Conservation (phyloP, 257 asterid genomes). For the Solanum chiquidenum region DNA sequence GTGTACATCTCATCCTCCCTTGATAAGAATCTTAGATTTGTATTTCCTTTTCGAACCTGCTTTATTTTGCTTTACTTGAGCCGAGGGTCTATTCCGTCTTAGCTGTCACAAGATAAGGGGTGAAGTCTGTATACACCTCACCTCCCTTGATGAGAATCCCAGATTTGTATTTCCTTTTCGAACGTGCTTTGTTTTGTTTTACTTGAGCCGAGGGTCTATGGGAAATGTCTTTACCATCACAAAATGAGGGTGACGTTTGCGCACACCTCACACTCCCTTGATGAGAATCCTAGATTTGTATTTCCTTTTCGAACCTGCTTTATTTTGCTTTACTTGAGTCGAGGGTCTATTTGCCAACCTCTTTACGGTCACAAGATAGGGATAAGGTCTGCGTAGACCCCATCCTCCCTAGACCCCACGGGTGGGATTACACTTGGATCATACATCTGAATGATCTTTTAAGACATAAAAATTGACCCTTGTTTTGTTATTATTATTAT, state of each 20-base stretch:
- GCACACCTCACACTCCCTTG: neutral
- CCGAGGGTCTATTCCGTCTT: neutral
- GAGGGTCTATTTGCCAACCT: neutral
- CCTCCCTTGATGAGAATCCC: neutral
- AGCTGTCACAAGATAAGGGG: neutral
- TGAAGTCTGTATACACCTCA: neutral
- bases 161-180: neutral
- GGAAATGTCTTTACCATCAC: neutral
- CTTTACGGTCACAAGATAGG: neutral
- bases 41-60: neutral
- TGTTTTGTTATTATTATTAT: neutral
- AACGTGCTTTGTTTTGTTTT: neutral
- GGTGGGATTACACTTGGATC: neutral
- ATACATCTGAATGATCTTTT: neutral
- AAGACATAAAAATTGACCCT: neutral
- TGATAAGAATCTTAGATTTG: neutral
- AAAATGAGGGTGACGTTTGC: neutral
- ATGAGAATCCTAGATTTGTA: neutral
- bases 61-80: neutral
- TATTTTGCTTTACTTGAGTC: neutral
- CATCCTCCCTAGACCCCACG: neutral
- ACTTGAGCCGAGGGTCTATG: neutral
- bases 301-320: neutral
- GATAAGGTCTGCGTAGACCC: neutral
- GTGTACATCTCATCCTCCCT: neutral